phyloP scores from a whole-genome alignment of 1,139 yeast genomes.

The Pichia sorboxylosa region DNA sequence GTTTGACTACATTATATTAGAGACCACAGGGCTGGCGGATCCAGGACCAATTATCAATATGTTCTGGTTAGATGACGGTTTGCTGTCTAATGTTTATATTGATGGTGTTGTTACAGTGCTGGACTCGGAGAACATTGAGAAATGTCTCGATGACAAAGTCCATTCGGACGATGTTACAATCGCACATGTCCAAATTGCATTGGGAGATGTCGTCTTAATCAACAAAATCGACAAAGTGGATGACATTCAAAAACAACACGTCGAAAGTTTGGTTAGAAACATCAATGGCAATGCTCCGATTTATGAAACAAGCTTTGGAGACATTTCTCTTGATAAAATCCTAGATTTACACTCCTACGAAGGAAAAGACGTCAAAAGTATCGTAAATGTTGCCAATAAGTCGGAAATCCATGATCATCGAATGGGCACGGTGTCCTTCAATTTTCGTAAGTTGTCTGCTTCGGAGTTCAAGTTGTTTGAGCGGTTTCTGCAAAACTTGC shows the following conservation, averaged over 20 bases:
- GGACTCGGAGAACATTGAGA: constrained; percentile 60
- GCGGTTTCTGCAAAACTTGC: constrained; percentile 45
- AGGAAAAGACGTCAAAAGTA: constrained; percentile 15
- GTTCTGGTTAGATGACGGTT: constrained; percentile 95
- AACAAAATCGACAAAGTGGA: constrained; percentile 61
- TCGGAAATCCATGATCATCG: constrained; percentile 36
- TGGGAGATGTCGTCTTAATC: constrained; percentile 71
- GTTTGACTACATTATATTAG: constrained; percentile 81
- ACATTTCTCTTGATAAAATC: constrained; percentile 49
- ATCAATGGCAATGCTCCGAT: constrained; percentile 66
- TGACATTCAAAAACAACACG: constrained; percentile 18
- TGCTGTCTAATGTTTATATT: constrained; percentile 70
- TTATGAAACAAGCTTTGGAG: constrained; percentile 59
- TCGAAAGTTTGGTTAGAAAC: constrained; percentile 30
- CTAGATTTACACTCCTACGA: constrained; percentile 77
- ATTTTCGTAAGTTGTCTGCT: constrained; percentile 34
- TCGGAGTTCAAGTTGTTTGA: constrained; percentile 38
- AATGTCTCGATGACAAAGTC: constrained; percentile 46
- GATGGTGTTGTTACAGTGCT: constrained; percentile 93
- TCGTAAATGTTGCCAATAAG: constrained; percentile 5
- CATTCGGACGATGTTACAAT: constrained; percentile 37
- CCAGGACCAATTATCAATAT: constrained; percentile 94
- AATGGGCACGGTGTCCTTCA: constrained; percentile 50
- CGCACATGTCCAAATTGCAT: constrained; percentile 81
- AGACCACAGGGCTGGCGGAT: constrained; percentile 97